A percentile compares a stretch with the other conserved stretches of the same genome.
Conservation (phyloP, 1,139 yeast genomes). For the Taphrina populina region DNA sequence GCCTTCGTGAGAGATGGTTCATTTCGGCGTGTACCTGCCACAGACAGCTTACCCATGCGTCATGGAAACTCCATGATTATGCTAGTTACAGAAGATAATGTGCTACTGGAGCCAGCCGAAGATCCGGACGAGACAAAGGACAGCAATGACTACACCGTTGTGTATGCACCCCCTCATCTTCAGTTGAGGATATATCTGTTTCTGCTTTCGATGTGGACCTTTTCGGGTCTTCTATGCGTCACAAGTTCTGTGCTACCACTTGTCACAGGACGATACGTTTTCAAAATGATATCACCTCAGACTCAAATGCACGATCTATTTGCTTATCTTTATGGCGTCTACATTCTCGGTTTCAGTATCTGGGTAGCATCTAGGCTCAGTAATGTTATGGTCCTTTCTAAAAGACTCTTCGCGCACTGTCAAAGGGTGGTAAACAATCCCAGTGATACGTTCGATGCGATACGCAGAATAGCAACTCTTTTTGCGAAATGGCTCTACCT, state of each 20-base stretch:
- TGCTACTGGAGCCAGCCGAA: slow-evolving; percentile 52
- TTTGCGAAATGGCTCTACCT: slow-evolving; percentile 18
- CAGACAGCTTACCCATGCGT: slow-evolving; percentile 64
- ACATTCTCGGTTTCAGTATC: background rate
- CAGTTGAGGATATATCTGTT: slow-evolving; percentile 58
- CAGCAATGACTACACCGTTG: slow-evolving; percentile 59
- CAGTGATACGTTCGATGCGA: background rate
- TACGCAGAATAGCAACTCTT: background rate
- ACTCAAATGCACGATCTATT: slow-evolving; percentile 12
- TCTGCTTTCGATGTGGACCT: slow-evolving; percentile 65
- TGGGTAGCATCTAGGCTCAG: background rate
- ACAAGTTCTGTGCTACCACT: slow-evolving; percentile 9
- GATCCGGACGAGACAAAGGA: slow-evolving; percentile 51
- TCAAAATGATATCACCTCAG: slow-evolving; percentile 1
- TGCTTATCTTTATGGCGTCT: slow-evolving; percentile 8
- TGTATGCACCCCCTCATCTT: slow-evolving; percentile 83
- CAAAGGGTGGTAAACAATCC: background rate
- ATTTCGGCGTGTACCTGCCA: slow-evolving; percentile 81
- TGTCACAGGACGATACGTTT: slow-evolving; percentile 10
- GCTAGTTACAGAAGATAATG: slow-evolving; percentile 78
- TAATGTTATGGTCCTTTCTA: background rate
- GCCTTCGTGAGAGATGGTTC: slow-evolving; percentile 78
- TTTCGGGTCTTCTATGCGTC: slow-evolving; percentile 52
- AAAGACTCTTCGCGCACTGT: background rate
- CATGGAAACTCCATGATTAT: slow-evolving; percentile 68